Percentiles rank a stretch among this genome's conserved stretches.
Evolutionary conservation across 768 basidiomycete genomes (phyloP).

Genomic region (Epithele typhae): DNA sequence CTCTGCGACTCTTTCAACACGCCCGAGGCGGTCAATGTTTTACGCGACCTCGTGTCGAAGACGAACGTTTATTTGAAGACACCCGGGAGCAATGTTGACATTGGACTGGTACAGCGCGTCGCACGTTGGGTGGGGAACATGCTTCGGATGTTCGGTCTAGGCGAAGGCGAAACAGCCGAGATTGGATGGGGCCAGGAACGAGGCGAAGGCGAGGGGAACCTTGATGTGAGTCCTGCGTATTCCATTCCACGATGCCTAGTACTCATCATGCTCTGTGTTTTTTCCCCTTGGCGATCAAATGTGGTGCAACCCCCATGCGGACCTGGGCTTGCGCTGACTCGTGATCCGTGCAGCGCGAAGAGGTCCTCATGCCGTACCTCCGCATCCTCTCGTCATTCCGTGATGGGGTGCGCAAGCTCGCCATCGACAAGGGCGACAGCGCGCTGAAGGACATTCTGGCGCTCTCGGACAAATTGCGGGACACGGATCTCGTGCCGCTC

Average conservation of each 20-base stretch:
- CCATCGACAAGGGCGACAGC: conserved; percentile 64
- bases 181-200: conserved; percentile 85
- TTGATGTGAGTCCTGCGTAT: conserved; percentile 44
- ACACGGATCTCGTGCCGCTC: conserved; percentile 85
- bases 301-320: too few species aligned
- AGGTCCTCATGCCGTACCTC: conserved; percentile 85
- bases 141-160: conserved; percentile 77
- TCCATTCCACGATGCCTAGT: neutral
- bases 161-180: conserved; percentile 59
- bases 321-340: too few species aligned
- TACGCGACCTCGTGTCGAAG: conserved; percentile 78
- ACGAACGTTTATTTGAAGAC: conserved; percentile 86
- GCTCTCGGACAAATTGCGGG: conserved; percentile 86
- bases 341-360: conserved; percentile 58
- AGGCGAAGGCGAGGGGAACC: conserved; percentile 35
- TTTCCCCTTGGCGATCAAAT: too few species aligned
- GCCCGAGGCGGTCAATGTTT: conserved; percentile 67
- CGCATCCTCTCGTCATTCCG: conserved; percentile 84
- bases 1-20: conserved; percentile 99
- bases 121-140: conserved; percentile 69
- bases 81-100: conserved; percentile 53
- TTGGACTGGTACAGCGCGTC: conserved; percentile 58
- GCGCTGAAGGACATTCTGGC: conserved; percentile 77
- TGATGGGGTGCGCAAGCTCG: conserved; percentile 79
- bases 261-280: neutral